A percentile compares a stretch with the other conserved stretches of the same genome.
Evolutionary conservation across 2,329 filamentous ascomycete genomes (phyloP).

Genomic region (Pestalotiopsis fici): DNA sequence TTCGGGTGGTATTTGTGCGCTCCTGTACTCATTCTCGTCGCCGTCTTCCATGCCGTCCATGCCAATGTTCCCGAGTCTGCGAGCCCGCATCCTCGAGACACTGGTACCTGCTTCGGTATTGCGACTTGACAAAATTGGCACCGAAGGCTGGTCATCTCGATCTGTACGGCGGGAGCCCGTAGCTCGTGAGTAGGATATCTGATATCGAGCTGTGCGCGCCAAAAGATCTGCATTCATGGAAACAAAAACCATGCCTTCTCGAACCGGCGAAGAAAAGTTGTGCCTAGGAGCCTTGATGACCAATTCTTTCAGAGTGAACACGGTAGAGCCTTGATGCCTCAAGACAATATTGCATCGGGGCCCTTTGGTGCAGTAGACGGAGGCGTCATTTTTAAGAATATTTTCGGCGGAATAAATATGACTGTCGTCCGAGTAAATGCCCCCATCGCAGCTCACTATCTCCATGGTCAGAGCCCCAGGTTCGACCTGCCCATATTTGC

Average conservation of each 20-base stretch:
- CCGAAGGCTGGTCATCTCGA: constrained; percentile 25
- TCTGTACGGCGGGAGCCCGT: constrained; percentile 23
- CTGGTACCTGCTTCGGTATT: constrained; percentile 54
- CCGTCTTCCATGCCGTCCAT: constrained; percentile 29
- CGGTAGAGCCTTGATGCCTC: constrained; percentile 75
- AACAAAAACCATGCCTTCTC: constrained; percentile 91
- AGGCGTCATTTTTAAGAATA: constrained; percentile 77
- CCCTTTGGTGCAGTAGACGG: constrained; percentile 89
- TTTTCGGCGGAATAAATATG: constrained; percentile 71
- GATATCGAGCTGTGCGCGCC: constrained; percentile 71
- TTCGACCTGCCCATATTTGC: constrained; percentile 84
- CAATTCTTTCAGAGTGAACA: constrained; percentile 83
- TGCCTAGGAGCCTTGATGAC: constrained; percentile 82
- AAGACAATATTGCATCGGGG: constrained; percentile 85
- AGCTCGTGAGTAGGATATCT: constrained; percentile 62
- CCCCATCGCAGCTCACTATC: constrained; percentile 86
- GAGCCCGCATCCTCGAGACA: constrained; percentile 45
- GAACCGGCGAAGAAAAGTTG: constrained; percentile 86
- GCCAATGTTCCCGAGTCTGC: constrained; percentile 45
- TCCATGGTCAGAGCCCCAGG: constrained; percentile 83
- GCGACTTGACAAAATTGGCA: constrained; percentile 50
- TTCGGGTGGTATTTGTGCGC: constrained; percentile 58
- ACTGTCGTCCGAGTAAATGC: constrained; percentile 64
- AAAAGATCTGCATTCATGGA: constrained; percentile 80
- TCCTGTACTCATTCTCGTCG: constrained; percentile 44